These are phyloP conservation scores for Nicotiana undulata DNA, from an alignment of 257 asterid species.

Conservation along the genomic window DNA sequence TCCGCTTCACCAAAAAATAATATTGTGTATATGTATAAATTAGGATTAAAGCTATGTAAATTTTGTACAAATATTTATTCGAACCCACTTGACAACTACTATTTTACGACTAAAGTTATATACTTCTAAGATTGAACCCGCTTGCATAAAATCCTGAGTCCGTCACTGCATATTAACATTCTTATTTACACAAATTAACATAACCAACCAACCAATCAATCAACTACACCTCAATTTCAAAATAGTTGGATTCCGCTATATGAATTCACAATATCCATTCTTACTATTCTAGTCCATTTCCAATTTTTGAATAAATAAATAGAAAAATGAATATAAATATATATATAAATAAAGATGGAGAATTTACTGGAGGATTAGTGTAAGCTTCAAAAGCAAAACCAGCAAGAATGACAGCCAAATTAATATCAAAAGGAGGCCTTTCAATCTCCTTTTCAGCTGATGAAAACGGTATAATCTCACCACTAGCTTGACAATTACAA, in stretches of 20 bases:
- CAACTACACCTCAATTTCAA: background rate
- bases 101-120: too few species aligned
- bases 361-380: constrained; percentile 69
- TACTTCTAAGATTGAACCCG: too few species aligned
- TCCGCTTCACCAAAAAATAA: too few species aligned
- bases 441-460: constrained; percentile 19
- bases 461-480: constrained; percentile 31
- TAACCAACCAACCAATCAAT: background rate
- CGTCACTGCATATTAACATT: background rate
- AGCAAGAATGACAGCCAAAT: constrained; percentile 94
- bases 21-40: too few species aligned
- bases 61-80: too few species aligned
- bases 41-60: too few species aligned
- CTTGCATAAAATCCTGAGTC: too few species aligned
- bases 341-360: constrained; percentile 10
- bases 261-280: background rate
- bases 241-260: background rate
- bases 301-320: background rate
- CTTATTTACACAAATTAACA: background rate
- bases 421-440: constrained; percentile 73
- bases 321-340: background rate
- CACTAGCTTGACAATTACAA: constrained; percentile 25
- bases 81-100: too few species aligned
- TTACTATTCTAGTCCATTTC: background rate
- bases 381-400: constrained; percentile 99